Evolutionary conservation across 73 alveolate species (phyloP).

Genomic region (Paramecium tetraurelia): DNA sequence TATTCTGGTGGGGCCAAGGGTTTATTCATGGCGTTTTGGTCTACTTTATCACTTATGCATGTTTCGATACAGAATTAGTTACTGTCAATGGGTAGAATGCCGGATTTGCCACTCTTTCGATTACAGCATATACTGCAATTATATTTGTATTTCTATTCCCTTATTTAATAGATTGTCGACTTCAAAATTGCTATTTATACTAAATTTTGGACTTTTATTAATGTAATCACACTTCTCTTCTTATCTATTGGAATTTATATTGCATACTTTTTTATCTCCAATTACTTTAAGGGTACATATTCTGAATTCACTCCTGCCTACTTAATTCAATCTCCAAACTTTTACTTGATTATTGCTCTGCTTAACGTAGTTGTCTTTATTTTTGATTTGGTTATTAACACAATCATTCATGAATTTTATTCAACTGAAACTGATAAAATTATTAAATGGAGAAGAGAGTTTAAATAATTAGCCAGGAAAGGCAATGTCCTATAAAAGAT

Average conservation of each 20-base stretch:
- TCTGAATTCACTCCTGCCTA: conserved; percentile 44
- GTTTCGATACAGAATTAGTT: conserved; percentile 41
- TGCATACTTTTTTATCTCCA: conserved; percentile 67
- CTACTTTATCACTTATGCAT: conserved; percentile 58
- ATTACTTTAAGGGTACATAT: conserved; percentile 38
- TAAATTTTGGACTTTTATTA: conserved; percentile 61
- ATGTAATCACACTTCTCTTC: conserved; percentile 55
- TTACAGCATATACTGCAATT: conserved; percentile 70
- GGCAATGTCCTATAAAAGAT: not conserved
- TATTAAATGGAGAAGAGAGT: not conserved
- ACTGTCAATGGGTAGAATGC: conserved; percentile 61
- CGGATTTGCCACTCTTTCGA: conserved; percentile 67
- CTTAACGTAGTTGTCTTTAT: conserved; percentile 10
- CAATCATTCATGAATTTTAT: not conserved
- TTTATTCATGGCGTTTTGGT: conserved; percentile 66
- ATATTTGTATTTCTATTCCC: conserved; percentile 47
- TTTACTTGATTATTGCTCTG: conserved; percentile 25
- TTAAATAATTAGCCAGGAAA: conserved; percentile 6
- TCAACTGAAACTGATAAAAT: conserved; percentile 26
- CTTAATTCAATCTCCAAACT: conserved; percentile 9
- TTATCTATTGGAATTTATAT: conserved; percentile 60
- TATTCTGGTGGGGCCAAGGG: conserved; percentile 70
- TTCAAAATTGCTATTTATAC: conserved; percentile 63
- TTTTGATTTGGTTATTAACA: conserved; percentile 51
- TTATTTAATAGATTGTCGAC: conserved; percentile 57